Evolutionary conservation across 257 asterid genomes (phyloP), one percentile per base, ranked within the genome.

Genomic region (Ophiorrhiza pumila): DNA sequence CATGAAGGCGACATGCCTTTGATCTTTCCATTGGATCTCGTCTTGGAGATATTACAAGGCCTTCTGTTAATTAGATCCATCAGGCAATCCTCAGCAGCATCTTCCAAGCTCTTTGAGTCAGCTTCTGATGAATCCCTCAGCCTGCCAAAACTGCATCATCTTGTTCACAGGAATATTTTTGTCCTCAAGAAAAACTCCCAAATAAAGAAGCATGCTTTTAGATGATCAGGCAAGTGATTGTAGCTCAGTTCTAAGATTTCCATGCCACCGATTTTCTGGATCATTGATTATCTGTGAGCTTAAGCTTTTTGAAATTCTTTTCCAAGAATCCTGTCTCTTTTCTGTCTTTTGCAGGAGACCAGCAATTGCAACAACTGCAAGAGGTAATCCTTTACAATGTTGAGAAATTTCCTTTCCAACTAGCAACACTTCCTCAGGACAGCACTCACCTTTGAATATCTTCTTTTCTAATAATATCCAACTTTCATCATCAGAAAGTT

Each of bases 81-180:
- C 62, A 68, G 10, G 15, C 31, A 78, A 25, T 31, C 72, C 42
- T 60, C 72, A 6, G 78, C 69, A 8, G 27, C 35, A 1, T 42
- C 46, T 20, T 78, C 76, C 69, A 74, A 46, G 29, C 12, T 18
- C 15, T 34, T 47, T 7, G 52, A 7, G 22, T 35, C 61, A 22
- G 25, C 34, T 61, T 45, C 23, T 32, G 41, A 71, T n/a, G 49
- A 79, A 45, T 18, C 79, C 82, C 27, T 74, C 76, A 18, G 76
- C 79, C 58, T 55, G n/a, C 76, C 76, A 71, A 41, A 64, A 53
- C 61, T 64, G 39, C 18, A 76, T 27, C 47, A 71, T 35, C 47
- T 59, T 55, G 7, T 20, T 34, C 45, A 53, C 71, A 0, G 72
- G 69, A 46, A 78, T 64, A 25, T 57, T 71, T 46, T 20, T 27